phyloP scores from a whole-genome alignment of 208 protist species.

The Acanthamoeba royreba region DNA sequence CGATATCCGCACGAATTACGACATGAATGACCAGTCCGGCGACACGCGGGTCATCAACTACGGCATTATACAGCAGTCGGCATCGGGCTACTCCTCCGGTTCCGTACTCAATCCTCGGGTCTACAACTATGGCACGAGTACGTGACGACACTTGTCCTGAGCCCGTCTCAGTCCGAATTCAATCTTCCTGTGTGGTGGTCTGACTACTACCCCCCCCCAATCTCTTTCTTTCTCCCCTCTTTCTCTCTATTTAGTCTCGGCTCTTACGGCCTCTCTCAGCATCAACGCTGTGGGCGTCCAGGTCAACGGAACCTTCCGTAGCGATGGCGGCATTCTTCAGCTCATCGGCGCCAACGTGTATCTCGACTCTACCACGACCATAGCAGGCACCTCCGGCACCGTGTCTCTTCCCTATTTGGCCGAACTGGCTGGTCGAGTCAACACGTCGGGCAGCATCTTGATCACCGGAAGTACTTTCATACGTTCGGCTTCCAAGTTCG shows the following conservation, averaged over 20 bases:
- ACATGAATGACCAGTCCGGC: not conserved
- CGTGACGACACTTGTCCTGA: no score
- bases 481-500: not conserved
- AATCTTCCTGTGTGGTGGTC: no score
- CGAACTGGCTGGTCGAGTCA: not conserved
- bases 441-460: not conserved
- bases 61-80: not conserved
- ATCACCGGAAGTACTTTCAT: not conserved
- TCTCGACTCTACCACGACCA: not conserved
- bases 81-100: not conserved
- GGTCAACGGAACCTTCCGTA: not conserved
- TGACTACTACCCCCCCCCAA: no score
- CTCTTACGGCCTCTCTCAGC: not conserved
- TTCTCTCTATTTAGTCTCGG: not conserved
- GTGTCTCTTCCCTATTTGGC: not conserved
- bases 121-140: slow-evolving; percentile 13
- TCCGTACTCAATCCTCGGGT: not conserved
- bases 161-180: no score
- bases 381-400: not conserved
- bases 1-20: not conserved
- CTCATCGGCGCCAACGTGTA: not conserved
- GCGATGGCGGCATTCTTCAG: not conserved
- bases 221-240: not conserved
- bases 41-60: not conserved
- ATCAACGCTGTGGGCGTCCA: not conserved